Conservation (phyloP, 139 green algal species). For the Chlorella sp. region DNA sequence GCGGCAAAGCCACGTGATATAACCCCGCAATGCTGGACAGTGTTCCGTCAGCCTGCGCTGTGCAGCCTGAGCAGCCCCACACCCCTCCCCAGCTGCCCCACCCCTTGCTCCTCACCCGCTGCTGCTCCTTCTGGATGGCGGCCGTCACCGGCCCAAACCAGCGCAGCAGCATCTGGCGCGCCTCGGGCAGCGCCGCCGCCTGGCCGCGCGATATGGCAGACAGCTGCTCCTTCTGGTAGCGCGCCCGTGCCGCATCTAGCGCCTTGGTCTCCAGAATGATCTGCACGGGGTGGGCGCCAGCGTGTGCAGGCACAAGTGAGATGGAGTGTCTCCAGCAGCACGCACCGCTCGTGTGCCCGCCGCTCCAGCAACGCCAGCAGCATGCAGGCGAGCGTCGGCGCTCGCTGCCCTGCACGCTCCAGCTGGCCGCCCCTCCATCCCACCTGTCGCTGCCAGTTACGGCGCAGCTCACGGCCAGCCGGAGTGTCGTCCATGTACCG, state of each 20-base stretch:
- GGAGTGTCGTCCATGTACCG: constrained; percentile 40
- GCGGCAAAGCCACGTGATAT: no score
- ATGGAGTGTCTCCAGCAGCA: no score
- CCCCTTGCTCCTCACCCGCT: constrained; percentile 22
- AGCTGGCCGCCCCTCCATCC: no score
- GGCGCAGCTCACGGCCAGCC: constrained; percentile 31
- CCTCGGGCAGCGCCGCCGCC: constrained; percentile 34
- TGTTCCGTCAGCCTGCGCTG: no score
- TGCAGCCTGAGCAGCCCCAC: no score
- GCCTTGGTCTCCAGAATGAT: constrained; percentile 50
- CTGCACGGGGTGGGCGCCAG: constrained; percentile 11
- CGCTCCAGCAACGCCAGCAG: no score
- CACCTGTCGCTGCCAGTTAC: constrained; percentile 44
- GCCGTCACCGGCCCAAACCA: constrained; percentile 57
- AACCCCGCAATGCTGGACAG: no score
- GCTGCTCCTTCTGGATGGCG: constrained; percentile 60
- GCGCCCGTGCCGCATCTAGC: constrained; percentile 31
- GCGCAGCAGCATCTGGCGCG: constrained; percentile 43
- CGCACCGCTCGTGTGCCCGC: no score
- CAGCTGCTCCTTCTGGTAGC: constrained; percentile 42
- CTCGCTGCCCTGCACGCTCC: no score
- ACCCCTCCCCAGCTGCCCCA: neutral
- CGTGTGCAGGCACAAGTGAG: no score
- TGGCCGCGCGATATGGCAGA: constrained; percentile 6
- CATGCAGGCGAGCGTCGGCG: no score